These are phyloP conservation scores for Nakazawaea holstii DNA, from an alignment of 805 yeast species.

Conservation along the genomic window DNA sequence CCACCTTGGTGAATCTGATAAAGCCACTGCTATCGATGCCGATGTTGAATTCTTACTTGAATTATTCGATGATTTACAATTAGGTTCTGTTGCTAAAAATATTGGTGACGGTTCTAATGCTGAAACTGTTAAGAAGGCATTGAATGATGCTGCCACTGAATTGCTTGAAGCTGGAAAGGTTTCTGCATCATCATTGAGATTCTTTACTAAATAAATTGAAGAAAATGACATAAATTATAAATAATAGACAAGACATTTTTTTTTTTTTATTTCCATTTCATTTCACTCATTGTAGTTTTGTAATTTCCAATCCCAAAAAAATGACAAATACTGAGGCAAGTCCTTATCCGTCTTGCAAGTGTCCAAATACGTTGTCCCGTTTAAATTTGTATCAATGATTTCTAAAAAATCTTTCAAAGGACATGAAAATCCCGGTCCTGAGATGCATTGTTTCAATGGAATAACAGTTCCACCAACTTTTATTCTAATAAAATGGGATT, in stretches of 20 bases:
- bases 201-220: slow-evolving; percentile 28
- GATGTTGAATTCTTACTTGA: slow-evolving; percentile 81
- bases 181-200: slow-evolving; percentile 47
- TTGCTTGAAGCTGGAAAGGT: slow-evolving; percentile 49
- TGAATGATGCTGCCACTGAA: slow-evolving; percentile 50
- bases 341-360: slow-evolving; percentile 10
- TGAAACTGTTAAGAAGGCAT: slow-evolving; percentile 51
- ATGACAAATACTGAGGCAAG: slow-evolving; percentile 14
- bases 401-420: slow-evolving; percentile 5
- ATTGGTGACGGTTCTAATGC: slow-evolving; percentile 51
- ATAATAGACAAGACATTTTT: not conserved
- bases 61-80: slow-evolving; percentile 70
- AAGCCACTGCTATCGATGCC: slow-evolving; percentile 62
- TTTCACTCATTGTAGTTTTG: slow-evolving; percentile 2
- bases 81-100: slow-evolving; percentile 69
- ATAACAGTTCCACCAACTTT: slow-evolving; percentile 48
- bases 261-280: too few relatives aligned
- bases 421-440: slow-evolving; percentile 45
- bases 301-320: slow-evolving; percentile 17
- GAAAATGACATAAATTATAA: not conserved
- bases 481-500: slow-evolving; percentile 34
- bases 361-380: slow-evolving; percentile 5
- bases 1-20: slow-evolving; percentile 76
- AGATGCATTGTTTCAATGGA: slow-evolving; percentile 38
- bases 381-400: not conserved